Percentiles rank a stretch among this genome's conserved stretches.
Evolutionary conservation across 805 yeast genomes (phyloP).

Genomic region (Jamesozyma spencerorum): DNA sequence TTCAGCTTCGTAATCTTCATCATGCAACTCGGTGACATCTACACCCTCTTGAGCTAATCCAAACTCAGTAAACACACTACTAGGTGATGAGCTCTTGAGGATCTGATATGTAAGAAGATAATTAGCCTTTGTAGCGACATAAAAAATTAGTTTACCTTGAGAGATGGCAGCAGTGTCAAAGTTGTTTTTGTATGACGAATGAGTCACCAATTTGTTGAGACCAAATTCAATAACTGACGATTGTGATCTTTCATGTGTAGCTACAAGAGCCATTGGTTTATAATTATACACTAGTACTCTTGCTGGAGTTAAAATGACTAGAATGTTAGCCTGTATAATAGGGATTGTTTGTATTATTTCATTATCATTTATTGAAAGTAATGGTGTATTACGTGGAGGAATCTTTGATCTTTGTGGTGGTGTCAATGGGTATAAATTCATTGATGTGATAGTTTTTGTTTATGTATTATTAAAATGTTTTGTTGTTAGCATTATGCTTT

Average conservation of each 20-base stretch:
- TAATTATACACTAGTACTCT: slow-evolving; percentile 26
- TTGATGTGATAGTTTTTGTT: neutral
- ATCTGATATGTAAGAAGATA: slow-evolving; percentile 26
- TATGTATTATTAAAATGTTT: neutral
- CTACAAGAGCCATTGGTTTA: slow-evolving; percentile 28
- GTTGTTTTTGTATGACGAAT: slow-evolving; percentile 9
- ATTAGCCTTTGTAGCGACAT: slow-evolving; percentile 25
- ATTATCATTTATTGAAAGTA: slow-evolving; percentile 10
- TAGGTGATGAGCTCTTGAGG: slow-evolving; percentile 15
- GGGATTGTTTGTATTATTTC: slow-evolving; percentile 19
- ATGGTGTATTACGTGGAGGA: slow-evolving; percentile 7
- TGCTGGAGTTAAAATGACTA: slow-evolving; percentile 22
- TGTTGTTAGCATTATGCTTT: no score
- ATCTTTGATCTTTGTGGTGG: slow-evolving; percentile 23
- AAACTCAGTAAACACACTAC: slow-evolving; percentile 21
- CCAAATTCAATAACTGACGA: slow-evolving; percentile 27
- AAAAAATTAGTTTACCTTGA: slow-evolving; percentile 21
- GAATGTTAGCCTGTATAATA: slow-evolving; percentile 21
- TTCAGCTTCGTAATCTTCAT: slow-evolving; percentile 15
- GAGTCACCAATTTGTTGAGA: slow-evolving; percentile 14
- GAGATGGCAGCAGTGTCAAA: slow-evolving; percentile 6
- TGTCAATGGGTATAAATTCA: slow-evolving; percentile 22
- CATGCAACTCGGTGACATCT: slow-evolving; percentile 11
- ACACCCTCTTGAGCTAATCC: slow-evolving; percentile 20
- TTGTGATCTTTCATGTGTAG: slow-evolving; percentile 23